These are phyloP conservation scores for Dictyostelium capitatum DNA, from an alignment of 78 protist species.

Conservation along the genomic window DNA sequence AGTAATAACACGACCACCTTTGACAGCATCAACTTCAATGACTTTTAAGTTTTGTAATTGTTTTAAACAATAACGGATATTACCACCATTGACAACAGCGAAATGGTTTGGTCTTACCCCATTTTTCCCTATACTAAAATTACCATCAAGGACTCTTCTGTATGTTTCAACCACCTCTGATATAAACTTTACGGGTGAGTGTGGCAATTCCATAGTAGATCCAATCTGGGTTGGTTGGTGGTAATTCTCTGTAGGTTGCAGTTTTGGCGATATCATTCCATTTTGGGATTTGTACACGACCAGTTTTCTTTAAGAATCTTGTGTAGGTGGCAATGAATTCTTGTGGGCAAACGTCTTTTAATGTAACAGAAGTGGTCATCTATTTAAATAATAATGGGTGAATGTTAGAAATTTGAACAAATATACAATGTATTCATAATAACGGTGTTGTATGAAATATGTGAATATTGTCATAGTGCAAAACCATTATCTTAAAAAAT, in stretches of 20 bases:
- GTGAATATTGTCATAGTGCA: no score
- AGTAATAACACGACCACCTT: slow-evolving; percentile 88
- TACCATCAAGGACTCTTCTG: slow-evolving; percentile 84
- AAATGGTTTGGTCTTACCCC: slow-evolving; percentile 88
- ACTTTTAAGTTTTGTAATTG: slow-evolving; percentile 87
- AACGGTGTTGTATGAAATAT: no score
- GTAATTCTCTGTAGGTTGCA: slow-evolving; percentile 93
- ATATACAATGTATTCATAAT: no score
- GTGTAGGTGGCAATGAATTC: slow-evolving; percentile 94
- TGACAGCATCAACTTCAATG: slow-evolving; percentile 71
- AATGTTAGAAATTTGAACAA: no score
- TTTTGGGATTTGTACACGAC: slow-evolving; percentile 94
- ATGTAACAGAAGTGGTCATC: slow-evolving; percentile 85
- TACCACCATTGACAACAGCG: slow-evolving; percentile 82
- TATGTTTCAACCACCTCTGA: slow-evolving; percentile 88
- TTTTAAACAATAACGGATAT: slow-evolving; percentile 89
- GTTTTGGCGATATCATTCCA: slow-evolving; percentile 98
- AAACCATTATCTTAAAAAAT: no score
- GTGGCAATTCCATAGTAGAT: slow-evolving; percentile 96
- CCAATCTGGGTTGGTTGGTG: slow-evolving; percentile 98
- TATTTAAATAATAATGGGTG: no score
- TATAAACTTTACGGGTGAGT: slow-evolving; percentile 92
- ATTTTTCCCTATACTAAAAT: slow-evolving; percentile 22
- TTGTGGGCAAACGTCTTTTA: slow-evolving; percentile 96
- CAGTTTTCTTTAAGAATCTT: slow-evolving; percentile 93